Conservation (phyloP, 345 rosid species). For the Camelina laxa region DNA sequence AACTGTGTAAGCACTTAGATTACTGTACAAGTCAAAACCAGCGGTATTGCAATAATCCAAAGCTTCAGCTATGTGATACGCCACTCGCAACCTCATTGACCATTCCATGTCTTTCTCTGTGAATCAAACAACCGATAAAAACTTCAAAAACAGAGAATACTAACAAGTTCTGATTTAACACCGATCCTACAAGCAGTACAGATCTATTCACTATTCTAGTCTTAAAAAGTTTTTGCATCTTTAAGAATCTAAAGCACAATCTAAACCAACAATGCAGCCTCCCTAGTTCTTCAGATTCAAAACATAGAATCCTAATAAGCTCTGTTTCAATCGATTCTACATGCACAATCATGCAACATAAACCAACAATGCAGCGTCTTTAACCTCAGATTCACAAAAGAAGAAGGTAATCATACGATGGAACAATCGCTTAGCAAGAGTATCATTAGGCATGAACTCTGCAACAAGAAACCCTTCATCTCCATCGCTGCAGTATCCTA, state of each 20-base stretch:
- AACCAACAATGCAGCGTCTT: neutral
- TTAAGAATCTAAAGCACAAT: too few relatives aligned
- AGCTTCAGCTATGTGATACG: slow-evolving; percentile 74
- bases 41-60: slow-evolving; percentile 64
- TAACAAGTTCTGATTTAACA: neutral
- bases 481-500: slow-evolving; percentile 86
- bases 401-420: slow-evolving; percentile 59
- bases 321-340: too few relatives aligned
- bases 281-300: too few relatives aligned
- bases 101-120: slow-evolving; percentile 78
- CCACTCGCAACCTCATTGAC: slow-evolving; percentile 81
- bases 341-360: neutral
- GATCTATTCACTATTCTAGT: too few relatives aligned
- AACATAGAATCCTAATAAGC: too few relatives aligned
- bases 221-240: too few relatives aligned
- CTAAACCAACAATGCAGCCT: too few relatives aligned
- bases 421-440: slow-evolving; percentile 78
- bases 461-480: slow-evolving; percentile 89
- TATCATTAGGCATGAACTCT: slow-evolving; percentile 78
- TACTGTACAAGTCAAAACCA: slow-evolving; percentile 71
- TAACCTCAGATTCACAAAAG: neutral
- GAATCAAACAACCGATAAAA: slow-evolving; percentile 5
- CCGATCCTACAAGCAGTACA: neutral
- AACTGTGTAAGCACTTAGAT: slow-evolving; percentile 80
- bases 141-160: slow-evolving; percentile 2